Conservation (phyloP, 2,329 filamentous ascomycete genomes). For the Geosmithia morbida region DNA sequence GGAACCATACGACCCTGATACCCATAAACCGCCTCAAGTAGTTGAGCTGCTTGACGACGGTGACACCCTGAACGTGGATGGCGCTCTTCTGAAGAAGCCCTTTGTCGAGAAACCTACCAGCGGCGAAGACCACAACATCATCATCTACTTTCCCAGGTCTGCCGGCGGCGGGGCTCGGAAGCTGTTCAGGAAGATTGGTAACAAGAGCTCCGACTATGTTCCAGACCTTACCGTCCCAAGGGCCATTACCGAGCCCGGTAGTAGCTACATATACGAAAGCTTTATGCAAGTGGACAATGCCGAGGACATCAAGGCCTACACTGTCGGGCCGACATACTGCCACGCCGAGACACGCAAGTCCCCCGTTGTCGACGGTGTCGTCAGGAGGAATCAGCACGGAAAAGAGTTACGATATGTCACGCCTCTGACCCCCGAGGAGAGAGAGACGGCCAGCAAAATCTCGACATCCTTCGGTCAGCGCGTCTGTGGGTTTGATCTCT, state of each 20-base stretch:
- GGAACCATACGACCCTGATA: slow-evolving; percentile 50
- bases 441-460: slow-evolving; percentile 77
- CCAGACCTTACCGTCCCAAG: slow-evolving; percentile 61
- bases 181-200: slow-evolving; percentile 92
- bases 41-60: slow-evolving; percentile 84
- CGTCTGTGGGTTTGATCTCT: slow-evolving; percentile 89
- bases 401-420: slow-evolving; percentile 97
- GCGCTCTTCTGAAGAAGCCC: slow-evolving; percentile 67
- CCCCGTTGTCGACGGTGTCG: slow-evolving; percentile 89
- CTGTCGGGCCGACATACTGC: slow-evolving; percentile 82
- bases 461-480: slow-evolving; percentile 84
- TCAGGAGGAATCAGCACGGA: slow-evolving; percentile 89
- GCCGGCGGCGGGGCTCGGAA: slow-evolving; percentile 80
- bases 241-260: slow-evolving; percentile 63
- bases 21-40: slow-evolving; percentile 49
- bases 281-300: slow-evolving; percentile 95
- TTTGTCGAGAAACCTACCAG: slow-evolving; percentile 99
- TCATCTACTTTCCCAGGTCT: slow-evolving; percentile 88
- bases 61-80: slow-evolving; percentile 80
- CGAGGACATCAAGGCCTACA: slow-evolving; percentile 97
- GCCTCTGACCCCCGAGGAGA: slow-evolving; percentile 64
- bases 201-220: slow-evolving; percentile 95
- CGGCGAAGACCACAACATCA: slow-evolving; percentile 96
- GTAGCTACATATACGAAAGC: slow-evolving; percentile 93
- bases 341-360: slow-evolving; percentile 96